Conservation (phyloP, 169 alveolate genomes). For the Haemoproteus tartakovskyi region DNA sequence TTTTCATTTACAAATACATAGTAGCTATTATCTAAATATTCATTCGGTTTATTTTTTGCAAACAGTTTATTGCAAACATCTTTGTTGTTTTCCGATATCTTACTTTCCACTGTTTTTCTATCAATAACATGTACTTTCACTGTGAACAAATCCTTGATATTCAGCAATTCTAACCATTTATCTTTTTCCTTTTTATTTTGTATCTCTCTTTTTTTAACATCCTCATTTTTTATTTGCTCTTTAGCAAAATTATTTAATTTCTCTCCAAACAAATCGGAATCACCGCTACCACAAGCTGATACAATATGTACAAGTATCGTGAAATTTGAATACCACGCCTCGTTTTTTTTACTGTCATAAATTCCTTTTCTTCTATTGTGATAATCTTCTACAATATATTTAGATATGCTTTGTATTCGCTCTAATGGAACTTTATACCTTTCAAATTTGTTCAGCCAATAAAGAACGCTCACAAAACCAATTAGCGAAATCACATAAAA, state of each 20-base stretch:
- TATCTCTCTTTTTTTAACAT: not conserved
- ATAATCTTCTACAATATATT: not conserved
- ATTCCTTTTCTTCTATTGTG: not conserved
- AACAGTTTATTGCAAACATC: slow-evolving; percentile 5
- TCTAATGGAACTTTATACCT: slow-evolving; percentile 14
- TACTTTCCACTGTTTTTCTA: slow-evolving; percentile 4
- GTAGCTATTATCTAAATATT: slow-evolving; percentile 14
- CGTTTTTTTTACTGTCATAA: not conserved
- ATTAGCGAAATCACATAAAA: slow-evolving; percentile 13
- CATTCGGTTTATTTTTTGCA: not conserved
- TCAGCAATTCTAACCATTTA: not conserved
- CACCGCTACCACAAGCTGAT: not conserved
- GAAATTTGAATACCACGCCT: not conserved
- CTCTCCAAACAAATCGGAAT: slow-evolving; percentile 2
- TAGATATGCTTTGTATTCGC: not conserved
- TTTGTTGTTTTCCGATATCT: not conserved
- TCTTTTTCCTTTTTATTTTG: not conserved
- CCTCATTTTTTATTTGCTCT: not conserved
- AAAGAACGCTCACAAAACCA: slow-evolving; percentile 12
- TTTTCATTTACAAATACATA: slow-evolving; percentile 28
- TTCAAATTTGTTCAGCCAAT: slow-evolving; percentile 33
- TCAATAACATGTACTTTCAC: slow-evolving; percentile 4
- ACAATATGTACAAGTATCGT: slow-evolving; percentile 8
- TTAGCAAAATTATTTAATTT: slow-evolving; percentile 12
- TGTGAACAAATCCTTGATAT: slow-evolving; percentile 9